Percentiles rank a stretch among this genome's conserved stretches.
These are phyloP conservation scores for Cystobasidium sp. DNA, from an alignment of 1,284 basidiomycete genomes.

Conservation along the genomic window DNA sequence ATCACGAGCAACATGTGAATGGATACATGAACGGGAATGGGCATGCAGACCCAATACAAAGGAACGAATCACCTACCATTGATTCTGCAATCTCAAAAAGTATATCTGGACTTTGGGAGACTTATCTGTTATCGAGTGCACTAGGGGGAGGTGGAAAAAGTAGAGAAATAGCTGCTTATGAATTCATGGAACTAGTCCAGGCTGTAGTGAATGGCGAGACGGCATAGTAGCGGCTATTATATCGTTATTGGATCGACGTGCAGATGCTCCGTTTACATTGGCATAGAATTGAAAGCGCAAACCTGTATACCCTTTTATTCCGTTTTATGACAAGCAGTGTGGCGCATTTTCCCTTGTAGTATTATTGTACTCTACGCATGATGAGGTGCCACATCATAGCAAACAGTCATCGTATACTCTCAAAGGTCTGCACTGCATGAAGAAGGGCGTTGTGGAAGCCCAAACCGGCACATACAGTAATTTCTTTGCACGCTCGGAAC, in stretches of 20 bases:
- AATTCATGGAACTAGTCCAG: constrained; percentile 27
- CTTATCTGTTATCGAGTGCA: constrained; percentile 18
- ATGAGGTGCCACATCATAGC: no score
- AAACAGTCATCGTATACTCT: no score
- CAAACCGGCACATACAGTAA: no score
- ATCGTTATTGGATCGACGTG: neutral
- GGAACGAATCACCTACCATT: constrained; percentile 7
- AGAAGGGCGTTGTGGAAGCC: no score
- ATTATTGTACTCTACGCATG: no score
- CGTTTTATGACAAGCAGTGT: no score
- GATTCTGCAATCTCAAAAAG: constrained; percentile 17
- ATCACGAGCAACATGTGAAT: neutral
- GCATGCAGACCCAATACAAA: neutral
- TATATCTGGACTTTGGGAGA: constrained; percentile 19
- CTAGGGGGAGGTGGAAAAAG: constrained; percentile 17
- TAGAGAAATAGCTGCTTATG: constrained; percentile 26
- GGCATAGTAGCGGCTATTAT: neutral
- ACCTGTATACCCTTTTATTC: no score
- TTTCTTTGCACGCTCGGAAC: no score
- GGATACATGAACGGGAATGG: constrained; percentile 13
- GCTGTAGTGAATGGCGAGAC: constrained; percentile 1
- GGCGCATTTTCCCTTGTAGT: no score
- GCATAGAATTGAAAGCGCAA: no score
- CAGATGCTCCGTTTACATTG: no score
- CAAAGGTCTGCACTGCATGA: no score